Conservation (phyloP, 2,329 filamentous ascomycete species). For the Verticillium nonalfalfae region DNA sequence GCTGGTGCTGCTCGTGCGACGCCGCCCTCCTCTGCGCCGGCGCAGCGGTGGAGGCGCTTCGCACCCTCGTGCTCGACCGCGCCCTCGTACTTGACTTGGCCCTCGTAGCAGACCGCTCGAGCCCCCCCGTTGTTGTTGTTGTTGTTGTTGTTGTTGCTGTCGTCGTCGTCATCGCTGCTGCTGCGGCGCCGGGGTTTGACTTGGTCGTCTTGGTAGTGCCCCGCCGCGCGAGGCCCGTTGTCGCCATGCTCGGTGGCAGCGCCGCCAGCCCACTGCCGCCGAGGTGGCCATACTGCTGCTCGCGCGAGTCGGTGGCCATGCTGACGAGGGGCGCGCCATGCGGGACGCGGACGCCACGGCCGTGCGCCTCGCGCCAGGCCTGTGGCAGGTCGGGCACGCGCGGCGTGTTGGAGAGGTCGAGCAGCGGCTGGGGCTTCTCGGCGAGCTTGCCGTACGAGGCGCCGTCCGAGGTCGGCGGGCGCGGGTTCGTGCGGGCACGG, state of each 20-base stretch:
- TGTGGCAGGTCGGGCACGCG: slow-evolving; percentile 60
- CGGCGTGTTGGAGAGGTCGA: slow-evolving; percentile 59
- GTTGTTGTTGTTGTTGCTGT: too few species aligned
- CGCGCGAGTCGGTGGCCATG: slow-evolving; percentile 27
- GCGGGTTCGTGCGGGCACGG: slow-evolving; percentile 19
- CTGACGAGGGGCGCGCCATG: slow-evolving; percentile 39
- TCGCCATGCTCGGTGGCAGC: not conserved
- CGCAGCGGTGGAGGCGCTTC: slow-evolving; percentile 9
- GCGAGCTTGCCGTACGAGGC: slow-evolving; percentile 16
- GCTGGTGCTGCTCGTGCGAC: slow-evolving; percentile 7
- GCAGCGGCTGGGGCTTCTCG: slow-evolving; percentile 49
- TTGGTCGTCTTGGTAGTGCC: slow-evolving; percentile 2
- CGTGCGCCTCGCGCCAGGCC: slow-evolving; percentile 45
- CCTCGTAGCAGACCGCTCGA: not conserved
- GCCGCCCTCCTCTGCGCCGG: slow-evolving; percentile 6
- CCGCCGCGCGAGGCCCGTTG: not conserved
- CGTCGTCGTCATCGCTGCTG: too few species aligned
- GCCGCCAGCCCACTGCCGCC: not conserved
- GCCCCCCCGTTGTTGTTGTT: not conserved
- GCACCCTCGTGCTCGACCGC: not conserved
- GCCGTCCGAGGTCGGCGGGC: slow-evolving; percentile 10
- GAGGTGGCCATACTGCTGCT: not conserved
- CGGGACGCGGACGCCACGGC: slow-evolving; percentile 35
- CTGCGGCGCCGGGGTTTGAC: not conserved
- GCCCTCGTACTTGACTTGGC: not conserved